These are phyloP conservation scores for Yarrowia bubula DNA, from an alignment of 805 yeast species.

Conservation along the genomic window DNA sequence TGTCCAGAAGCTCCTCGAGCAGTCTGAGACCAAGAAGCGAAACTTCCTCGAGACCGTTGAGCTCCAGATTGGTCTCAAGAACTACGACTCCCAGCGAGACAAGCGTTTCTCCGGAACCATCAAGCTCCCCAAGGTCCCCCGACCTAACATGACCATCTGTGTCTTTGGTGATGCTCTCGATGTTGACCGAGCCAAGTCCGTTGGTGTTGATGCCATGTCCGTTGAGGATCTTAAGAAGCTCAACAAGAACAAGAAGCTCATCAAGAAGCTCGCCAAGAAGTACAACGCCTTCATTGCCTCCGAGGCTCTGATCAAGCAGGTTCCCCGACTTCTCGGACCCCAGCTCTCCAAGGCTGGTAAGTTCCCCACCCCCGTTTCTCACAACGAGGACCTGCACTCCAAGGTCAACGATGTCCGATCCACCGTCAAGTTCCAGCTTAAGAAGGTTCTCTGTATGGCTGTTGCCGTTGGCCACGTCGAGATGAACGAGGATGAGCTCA, in stretches of 20 bases:
- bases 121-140: constrained; percentile 97
- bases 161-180: constrained; percentile 99
- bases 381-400: constrained; percentile 94
- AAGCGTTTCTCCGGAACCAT: constrained; percentile 99
- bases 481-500: constrained; percentile 95
- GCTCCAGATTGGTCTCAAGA: constrained; percentile 99
- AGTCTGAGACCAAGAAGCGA: constrained; percentile 97
- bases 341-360: constrained; percentile 99
- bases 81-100: constrained; percentile 99
- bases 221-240: constrained; percentile 99
- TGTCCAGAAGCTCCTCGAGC: constrained; percentile 87
- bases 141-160: constrained; percentile 99
- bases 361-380: constrained; percentile 99
- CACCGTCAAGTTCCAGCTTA: constrained; percentile 99
- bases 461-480: constrained; percentile 99
- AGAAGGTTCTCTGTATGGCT: constrained; percentile 99
- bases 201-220: constrained; percentile 99
- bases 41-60: constrained; percentile 99
- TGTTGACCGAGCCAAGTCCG: constrained; percentile 99
- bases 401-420: constrained; percentile 98
- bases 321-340: constrained; percentile 99
- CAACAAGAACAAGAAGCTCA: constrained; percentile 99
- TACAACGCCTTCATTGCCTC: constrained; percentile 99
- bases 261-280: constrained; percentile 99
- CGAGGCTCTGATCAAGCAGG: constrained; percentile 98